Conservation (phyloP, 176 grass and related monocot species). For the Zizania latifolia region DNA sequence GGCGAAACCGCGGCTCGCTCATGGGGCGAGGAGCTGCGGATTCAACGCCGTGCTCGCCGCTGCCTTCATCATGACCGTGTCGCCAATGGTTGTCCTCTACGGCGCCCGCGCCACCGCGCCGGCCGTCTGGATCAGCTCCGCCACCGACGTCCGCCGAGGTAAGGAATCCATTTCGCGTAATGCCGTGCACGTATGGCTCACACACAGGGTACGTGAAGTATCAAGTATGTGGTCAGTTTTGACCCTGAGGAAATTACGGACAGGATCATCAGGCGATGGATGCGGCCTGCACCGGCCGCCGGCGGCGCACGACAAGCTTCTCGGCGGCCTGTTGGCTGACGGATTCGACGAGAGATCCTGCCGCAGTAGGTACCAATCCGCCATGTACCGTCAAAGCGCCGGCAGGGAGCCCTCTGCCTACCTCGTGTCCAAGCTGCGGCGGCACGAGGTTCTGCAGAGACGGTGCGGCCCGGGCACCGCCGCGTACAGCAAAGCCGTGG, state of each 20-base stretch:
- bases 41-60: slow-evolving; percentile 1
- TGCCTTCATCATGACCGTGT: slow-evolving; percentile 22
- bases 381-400: slow-evolving; percentile 36
- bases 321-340: slow-evolving; percentile 43
- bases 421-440: slow-evolving; percentile 39
- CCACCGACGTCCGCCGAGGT: background rate
- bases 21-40: too few relatives aligned
- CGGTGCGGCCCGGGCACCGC: slow-evolving; percentile 50
- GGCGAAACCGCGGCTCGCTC: background rate
- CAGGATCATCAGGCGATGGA: background rate
- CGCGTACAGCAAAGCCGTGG: slow-evolving; percentile 27
- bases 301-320: slow-evolving; percentile 27
- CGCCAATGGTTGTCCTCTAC: slow-evolving; percentile 25
- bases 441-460: slow-evolving; percentile 47
- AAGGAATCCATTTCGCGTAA: too few relatives aligned
- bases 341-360: slow-evolving; percentile 36
- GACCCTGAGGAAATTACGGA: too few relatives aligned
- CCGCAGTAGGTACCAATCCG: slow-evolving; percentile 48
- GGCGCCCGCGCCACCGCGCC: background rate
- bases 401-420: slow-evolving; percentile 24
- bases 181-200: too few relatives aligned
- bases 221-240: too few relatives aligned
- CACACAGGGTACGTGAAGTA: too few relatives aligned
- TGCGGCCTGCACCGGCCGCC: background rate
- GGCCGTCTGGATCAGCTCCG: slow-evolving; percentile 21